Evolutionary conservation across 2,329 filamentous ascomycete species (phyloP), one percentile per base, ranked within the genome.

Genomic region (Talaromyces albobiverticillius): DNA sequence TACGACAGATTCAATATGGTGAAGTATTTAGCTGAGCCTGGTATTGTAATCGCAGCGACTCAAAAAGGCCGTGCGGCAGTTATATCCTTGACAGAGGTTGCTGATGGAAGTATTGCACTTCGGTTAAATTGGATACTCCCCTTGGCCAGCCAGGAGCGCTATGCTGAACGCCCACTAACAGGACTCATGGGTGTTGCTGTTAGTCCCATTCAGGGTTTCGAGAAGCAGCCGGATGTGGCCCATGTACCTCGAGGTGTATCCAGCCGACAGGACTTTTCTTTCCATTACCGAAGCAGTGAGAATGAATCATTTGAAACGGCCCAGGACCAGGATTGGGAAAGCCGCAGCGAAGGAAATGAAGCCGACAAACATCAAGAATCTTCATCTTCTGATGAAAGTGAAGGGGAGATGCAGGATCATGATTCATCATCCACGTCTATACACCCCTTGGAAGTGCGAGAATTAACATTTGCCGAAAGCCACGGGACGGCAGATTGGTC

Each of bases 71-170:
- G 80, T 4, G 80, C 76, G 18, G 78, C 77, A 3, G 68, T 86
- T 2, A 74, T 85, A 45, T 71, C 76, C 1, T 69, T 85, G 18
- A 82, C 80, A 3, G 62, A 68, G 57, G 63, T 67, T 32, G 55
- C 63, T 43, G 58, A 64, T 14, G 66, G 65, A 16, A 67, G 67
- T 51, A 57, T 77, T 56, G 73, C 77, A 0, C 80, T 84, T 58
- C 72, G 80, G n/a, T 63, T 84, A 1, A 82, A 85, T 52, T 76
- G 76, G 62, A 73, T 85, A 6, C 63, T 86, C 10, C 84, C 84
- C 0, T 78, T 77, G 23, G 63, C 66, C 29, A 67, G 66, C 5
- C 80, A 84, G 62, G 80, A 83, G 60, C 60, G 65, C 29, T 60
- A 64, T 4, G 69, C 72, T 4, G 59, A 74, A 34, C 67, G 78